These are phyloP conservation scores for Deakozyma indianensis DNA, from an alignment of 805 yeast genomes.

Conservation along the genomic window DNA sequence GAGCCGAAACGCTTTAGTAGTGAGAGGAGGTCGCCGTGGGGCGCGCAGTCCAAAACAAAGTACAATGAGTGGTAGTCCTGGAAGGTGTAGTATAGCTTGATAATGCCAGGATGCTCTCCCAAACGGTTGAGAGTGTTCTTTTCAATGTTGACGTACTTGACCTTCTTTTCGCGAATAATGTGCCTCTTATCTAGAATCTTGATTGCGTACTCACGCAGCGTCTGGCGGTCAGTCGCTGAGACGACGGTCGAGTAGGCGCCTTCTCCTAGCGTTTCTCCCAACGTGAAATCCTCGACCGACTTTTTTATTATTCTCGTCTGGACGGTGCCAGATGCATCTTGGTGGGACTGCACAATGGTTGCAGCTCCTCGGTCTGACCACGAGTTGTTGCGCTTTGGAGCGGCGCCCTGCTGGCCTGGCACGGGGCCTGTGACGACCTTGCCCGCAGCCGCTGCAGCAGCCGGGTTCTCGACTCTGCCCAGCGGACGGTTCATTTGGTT, in stretches of 20 bases:
- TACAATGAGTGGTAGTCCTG: slow-evolving; percentile 81
- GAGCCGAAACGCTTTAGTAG: slow-evolving; percentile 54
- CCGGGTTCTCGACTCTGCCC: background rate
- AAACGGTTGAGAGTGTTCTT: slow-evolving; percentile 76
- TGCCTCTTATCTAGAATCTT: slow-evolving; percentile 85
- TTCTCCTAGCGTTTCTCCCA: slow-evolving; percentile 81
- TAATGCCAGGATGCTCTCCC: slow-evolving; percentile 91
- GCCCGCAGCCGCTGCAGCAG: background rate
- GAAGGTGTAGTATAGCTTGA: slow-evolving; percentile 81
- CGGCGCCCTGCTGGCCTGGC: background rate
- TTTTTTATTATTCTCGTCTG: slow-evolving; percentile 36
- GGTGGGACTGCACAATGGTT: slow-evolving; percentile 30
- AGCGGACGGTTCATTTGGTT: background rate
- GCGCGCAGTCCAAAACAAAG: slow-evolving; percentile 87
- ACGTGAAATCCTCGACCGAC: slow-evolving; percentile 71
- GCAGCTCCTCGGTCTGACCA: slow-evolving; percentile 54
- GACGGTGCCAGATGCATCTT: slow-evolving; percentile 34
- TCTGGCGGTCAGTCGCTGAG: slow-evolving; percentile 66
- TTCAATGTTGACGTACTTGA: slow-evolving; percentile 91
- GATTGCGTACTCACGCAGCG: slow-evolving; percentile 70
- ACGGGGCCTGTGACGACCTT: background rate
- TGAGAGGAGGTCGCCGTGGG: slow-evolving; percentile 83
- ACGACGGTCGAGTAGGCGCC: slow-evolving; percentile 93
- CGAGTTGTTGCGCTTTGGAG: slow-evolving; percentile 18
- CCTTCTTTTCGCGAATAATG: slow-evolving; percentile 85